Evolutionary conservation across 306 rosid genomes (phyloP).

Genomic region (Vicia sativa): DNA sequence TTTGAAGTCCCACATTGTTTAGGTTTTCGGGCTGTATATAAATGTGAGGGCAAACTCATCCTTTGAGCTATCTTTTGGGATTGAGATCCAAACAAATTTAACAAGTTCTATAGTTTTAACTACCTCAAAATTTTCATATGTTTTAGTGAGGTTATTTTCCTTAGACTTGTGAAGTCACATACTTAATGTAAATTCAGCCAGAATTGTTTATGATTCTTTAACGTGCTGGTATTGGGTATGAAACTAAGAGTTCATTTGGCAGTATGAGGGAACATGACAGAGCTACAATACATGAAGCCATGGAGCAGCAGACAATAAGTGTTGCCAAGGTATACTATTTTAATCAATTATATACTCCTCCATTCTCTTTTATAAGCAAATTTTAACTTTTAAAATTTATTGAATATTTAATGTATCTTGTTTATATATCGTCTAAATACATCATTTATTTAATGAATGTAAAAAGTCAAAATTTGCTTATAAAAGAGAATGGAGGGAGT

Average conservation of each 20-base stretch:
- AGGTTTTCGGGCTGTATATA: too few relatives aligned
- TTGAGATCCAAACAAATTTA: too few relatives aligned
- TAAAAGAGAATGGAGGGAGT: too few relatives aligned
- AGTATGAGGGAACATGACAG: constrained; percentile 99
- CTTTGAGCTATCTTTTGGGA: too few relatives aligned
- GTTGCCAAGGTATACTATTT: constrained; percentile 82
- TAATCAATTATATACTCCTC: constrained; percentile 20
- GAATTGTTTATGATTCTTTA: constrained; percentile 26
- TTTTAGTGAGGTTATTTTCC: constrained; percentile 28
- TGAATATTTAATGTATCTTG: too few relatives aligned
- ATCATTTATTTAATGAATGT: too few relatives aligned
- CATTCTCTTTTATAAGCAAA: too few relatives aligned
- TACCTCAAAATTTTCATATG: not conserved
- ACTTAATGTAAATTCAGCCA: constrained; percentile 1
- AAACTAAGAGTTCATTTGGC: constrained; percentile 42
- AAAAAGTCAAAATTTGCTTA: too few relatives aligned
- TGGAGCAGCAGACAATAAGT: constrained; percentile 99
- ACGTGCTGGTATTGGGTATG: constrained; percentile 33
- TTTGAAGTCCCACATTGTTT: too few relatives aligned
- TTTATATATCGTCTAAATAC: too few relatives aligned
- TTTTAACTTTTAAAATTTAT: too few relatives aligned
- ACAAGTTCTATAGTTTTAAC: constrained; percentile 9
- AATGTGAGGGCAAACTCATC: too few relatives aligned
- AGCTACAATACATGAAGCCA: constrained; percentile 99
- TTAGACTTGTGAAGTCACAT: constrained; percentile 28